phyloP scores from a whole-genome alignment of 2,329 filamentous ascomycete genomes.

The Venturia nashicola region DNA sequence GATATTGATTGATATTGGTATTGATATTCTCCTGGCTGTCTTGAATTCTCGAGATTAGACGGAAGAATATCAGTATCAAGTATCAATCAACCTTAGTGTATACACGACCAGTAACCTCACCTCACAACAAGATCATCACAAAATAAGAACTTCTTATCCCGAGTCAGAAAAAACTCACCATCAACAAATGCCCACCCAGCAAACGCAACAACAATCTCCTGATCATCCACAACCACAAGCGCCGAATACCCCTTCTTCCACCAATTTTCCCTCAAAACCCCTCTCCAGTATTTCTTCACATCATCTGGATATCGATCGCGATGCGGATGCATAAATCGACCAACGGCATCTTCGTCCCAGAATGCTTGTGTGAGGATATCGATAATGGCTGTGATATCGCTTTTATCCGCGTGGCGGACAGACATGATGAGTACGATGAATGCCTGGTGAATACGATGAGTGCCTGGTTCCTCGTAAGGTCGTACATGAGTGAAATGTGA shows the following conservation, averaged over 20 bases:
- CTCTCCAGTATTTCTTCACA: constrained; percentile 17
- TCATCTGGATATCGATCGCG: constrained; percentile 18
- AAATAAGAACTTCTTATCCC: no score
- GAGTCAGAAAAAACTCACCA: background rate
- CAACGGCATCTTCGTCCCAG: constrained; percentile 21
- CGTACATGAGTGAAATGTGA: background rate
- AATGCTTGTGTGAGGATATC: constrained; percentile 16
- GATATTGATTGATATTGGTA: no score
- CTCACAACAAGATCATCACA: no score
- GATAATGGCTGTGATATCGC: constrained; percentile 15
- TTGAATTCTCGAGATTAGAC: no score
- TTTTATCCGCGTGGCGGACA: constrained; percentile 13
- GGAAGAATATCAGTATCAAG: background rate
- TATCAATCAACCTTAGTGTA: background rate
- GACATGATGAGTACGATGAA: constrained; percentile 10
- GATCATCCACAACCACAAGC: constrained; percentile 11
- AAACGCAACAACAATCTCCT: background rate
- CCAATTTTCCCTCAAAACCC: constrained; percentile 14
- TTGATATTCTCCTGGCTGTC: background rate
- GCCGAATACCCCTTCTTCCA: constrained; percentile 9
- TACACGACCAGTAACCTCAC: background rate
- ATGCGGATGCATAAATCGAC: constrained; percentile 18
- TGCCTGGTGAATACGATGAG: no score
- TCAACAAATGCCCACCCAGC: background rate
- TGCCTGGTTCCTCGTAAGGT: no score